These are phyloP conservation scores for Xylariales sp. DNA, from an alignment of 2,329 filamentous ascomycete genomes.

Conservation along the genomic window DNA sequence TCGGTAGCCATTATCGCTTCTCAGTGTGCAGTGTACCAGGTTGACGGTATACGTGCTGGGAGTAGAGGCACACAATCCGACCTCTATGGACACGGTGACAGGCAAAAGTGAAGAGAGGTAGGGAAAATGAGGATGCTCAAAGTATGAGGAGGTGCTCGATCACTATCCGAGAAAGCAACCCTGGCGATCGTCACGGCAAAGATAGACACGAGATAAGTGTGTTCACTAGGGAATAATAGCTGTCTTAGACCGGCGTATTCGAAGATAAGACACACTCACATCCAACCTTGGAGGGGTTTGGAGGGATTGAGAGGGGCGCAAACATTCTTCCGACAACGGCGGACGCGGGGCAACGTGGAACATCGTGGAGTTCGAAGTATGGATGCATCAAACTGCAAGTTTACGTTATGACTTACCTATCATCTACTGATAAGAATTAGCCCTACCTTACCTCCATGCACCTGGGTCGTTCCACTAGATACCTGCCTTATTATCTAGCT, in stretches of 20 bases:
- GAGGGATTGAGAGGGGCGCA: constrained; percentile 27
- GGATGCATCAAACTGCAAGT: not conserved
- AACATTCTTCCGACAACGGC: constrained; percentile 41
- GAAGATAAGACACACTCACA: constrained; percentile 19
- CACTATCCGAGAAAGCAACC: not conserved
- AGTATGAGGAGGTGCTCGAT: not conserved
- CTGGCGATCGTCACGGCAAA: constrained; percentile 6
- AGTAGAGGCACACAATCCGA: not conserved
- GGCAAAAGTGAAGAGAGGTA: not conserved
- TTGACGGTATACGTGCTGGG: not conserved
- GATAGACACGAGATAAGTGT: not conserved
- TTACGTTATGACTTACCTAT: not conserved
- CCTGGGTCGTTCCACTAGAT: too few relatives aligned
- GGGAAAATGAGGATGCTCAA: not conserved
- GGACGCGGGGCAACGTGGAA: constrained; percentile 25
- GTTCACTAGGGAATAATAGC: not conserved
- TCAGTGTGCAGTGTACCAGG: not conserved
- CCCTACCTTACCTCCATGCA: too few relatives aligned
- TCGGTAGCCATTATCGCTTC: constrained; percentile 46
- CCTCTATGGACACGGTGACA: not conserved
- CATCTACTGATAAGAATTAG: constrained; percentile 25
- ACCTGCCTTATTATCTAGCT: too few relatives aligned
- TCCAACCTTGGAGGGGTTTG: not conserved
- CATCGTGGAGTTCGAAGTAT: constrained; percentile 13
- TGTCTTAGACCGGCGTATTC: not conserved